phyloP scores from a whole-genome alignment of 73 alveolate species.

The Paraurostyla sp. region DNA sequence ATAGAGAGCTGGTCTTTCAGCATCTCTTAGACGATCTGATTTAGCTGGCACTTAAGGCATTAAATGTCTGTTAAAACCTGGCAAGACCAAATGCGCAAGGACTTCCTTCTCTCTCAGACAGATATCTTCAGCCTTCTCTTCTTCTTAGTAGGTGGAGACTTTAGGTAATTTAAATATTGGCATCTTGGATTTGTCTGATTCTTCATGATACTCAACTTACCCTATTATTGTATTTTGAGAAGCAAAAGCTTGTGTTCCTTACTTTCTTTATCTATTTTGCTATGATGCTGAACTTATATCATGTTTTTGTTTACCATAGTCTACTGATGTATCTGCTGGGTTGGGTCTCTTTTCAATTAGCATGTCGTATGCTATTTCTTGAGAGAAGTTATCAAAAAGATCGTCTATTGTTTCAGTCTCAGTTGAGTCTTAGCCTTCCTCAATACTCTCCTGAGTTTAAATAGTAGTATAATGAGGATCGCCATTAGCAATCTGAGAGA shows the following conservation, averaged over 20 bases:
- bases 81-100: constrained; percentile 69
- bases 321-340: not conserved
- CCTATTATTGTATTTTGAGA: constrained; percentile 27
- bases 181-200: not conserved
- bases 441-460: not conserved
- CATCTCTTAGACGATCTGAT: constrained; percentile 82
- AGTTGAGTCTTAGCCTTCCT: constrained; percentile 19
- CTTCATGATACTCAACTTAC: constrained; percentile 30
- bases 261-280: constrained; percentile 1
- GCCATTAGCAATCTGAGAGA: constrained; percentile 24
- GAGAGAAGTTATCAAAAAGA: not conserved
- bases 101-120: constrained; percentile 24
- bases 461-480: not conserved
- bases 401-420: constrained; percentile 52
- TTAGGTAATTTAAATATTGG: constrained; percentile 20
- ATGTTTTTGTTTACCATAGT: not conserved
- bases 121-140: constrained; percentile 58
- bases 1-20: constrained; percentile 77
- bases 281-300: not conserved
- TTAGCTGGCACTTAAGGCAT: constrained; percentile 92
- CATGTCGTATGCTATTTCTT: not conserved
- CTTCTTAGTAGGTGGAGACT: not conserved
- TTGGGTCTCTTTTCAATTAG: not conserved
- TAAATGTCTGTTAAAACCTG: constrained; percentile 85
- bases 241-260: constrained; percentile 34